Conservation (phyloP, 1,139 yeast genomes). For the Suhomyces maxii region DNA sequence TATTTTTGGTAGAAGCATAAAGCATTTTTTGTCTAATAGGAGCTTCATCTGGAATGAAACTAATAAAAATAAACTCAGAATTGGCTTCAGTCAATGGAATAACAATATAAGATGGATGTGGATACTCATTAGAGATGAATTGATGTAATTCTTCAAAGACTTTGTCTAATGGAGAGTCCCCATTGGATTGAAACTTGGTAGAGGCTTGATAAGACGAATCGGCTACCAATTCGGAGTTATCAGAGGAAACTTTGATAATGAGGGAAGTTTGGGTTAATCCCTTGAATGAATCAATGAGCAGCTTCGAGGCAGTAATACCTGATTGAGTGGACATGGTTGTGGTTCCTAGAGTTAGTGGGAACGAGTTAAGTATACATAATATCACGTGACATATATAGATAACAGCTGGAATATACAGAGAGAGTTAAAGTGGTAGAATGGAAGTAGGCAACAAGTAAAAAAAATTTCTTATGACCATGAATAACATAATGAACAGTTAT, state of each 20-base stretch:
- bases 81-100: constrained; percentile 38
- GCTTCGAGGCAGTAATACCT: constrained; percentile 58
- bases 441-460: no score
- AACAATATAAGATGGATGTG: constrained; percentile 62
- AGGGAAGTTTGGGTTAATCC: constrained; percentile 25
- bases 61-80: constrained; percentile 54
- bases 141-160: constrained; percentile 39
- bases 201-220: constrained; percentile 17
- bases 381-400: no score
- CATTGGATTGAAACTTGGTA: constrained; percentile 6
- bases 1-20: constrained; percentile 86
- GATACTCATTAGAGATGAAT: constrained; percentile 36
- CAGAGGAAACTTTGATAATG: constrained; percentile 43
- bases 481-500: no score
- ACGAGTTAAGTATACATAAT: no score
- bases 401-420: no score
- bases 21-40: constrained; percentile 86
- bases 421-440: no score
- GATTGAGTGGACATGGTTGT: constrained; percentile 65
- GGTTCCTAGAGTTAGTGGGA: neutral
- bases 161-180: constrained; percentile 24
- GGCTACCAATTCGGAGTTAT: constrained; percentile 47
- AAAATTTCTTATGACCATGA: no score
- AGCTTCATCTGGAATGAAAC: constrained; percentile 86
- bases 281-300: constrained; percentile 37